Percentiles rank a stretch among this genome's conserved stretches.
Evolutionary conservation across 2,329 filamentous ascomycete species (phyloP).

Genomic region (Ceratocystis alfenasii): DNA sequence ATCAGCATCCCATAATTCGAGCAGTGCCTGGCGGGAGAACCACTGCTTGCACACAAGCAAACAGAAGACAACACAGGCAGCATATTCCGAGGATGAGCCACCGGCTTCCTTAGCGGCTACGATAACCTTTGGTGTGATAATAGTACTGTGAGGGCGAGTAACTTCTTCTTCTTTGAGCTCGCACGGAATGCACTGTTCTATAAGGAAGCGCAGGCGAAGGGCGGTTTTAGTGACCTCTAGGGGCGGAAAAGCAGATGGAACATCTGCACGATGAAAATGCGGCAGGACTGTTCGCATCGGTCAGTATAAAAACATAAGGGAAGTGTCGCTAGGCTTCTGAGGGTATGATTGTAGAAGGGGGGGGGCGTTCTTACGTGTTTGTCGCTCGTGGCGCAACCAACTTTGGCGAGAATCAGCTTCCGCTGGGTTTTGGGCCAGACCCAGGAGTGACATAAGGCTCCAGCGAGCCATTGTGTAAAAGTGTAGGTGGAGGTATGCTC

Average conservation of each 20-base stretch:
- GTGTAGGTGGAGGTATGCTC: background rate
- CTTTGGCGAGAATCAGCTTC: conserved; percentile 2
- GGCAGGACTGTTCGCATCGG: conserved; percentile 47
- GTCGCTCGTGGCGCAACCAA: conserved; percentile 14
- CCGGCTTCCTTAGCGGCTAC: conserved; percentile 72
- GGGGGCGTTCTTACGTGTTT: conserved; percentile 8
- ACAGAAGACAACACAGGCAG: conserved; percentile 71
- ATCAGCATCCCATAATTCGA: conserved; percentile 87
- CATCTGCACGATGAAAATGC: conserved; percentile 39
- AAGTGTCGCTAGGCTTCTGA: no score
- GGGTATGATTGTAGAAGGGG: background rate
- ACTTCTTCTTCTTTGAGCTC: conserved; percentile 69
- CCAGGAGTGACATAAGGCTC: conserved; percentile 19
- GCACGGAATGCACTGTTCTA: conserved; percentile 81
- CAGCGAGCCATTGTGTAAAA: conserved; percentile 13
- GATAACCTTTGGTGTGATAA: conserved; percentile 73
- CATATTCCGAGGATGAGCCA: conserved; percentile 48
- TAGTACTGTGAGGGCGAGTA: conserved; percentile 66
- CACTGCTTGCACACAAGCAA: conserved; percentile 58
- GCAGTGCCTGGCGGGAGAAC: conserved; percentile 66
- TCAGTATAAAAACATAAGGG: background rate
- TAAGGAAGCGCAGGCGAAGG: conserved; percentile 76
- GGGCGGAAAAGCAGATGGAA: conserved; percentile 58
- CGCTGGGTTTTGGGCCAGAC: conserved; percentile 10
- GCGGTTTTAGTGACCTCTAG: conserved; percentile 80